Conservation (phyloP, 257 asterid species). For the Jacaranda copaia region DNA sequence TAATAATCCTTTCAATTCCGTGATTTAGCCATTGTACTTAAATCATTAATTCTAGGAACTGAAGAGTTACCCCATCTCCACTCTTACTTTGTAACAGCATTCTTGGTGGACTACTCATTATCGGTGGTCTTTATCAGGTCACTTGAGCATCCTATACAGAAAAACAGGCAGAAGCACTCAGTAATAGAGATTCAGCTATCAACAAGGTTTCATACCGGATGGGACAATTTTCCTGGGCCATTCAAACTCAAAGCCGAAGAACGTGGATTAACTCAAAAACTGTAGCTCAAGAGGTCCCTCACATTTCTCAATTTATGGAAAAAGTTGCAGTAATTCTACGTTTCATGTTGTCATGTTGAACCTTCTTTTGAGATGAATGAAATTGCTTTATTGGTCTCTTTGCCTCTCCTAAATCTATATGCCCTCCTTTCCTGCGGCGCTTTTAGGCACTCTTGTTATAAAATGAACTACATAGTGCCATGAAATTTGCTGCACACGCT, state of each 20-base stretch:
- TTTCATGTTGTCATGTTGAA: not conserved
- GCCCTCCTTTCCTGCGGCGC: not conserved
- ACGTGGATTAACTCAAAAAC: conserved; percentile 41
- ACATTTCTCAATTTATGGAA: not conserved
- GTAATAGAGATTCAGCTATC: conserved; percentile 43
- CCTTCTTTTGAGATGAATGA: not conserved
- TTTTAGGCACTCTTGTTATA: not conserved
- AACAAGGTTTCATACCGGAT: conserved; percentile 48
- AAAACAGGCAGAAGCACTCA: conserved; percentile 48
- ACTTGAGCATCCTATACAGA: conserved; percentile 81
- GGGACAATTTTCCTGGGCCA: conserved; percentile 49
- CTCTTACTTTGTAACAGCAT: conserved; percentile 52
- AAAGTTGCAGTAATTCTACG: conserved; percentile 1
- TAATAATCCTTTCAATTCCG: not conserved
- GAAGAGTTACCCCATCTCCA: not conserved
- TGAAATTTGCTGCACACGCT: no score
- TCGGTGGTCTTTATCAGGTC: conserved; percentile 78
- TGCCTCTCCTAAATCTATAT: not conserved
- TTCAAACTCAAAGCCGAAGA: conserved; percentile 48
- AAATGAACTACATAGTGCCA: no score
- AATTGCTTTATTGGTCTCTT: not conserved
- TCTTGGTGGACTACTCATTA: conserved; percentile 73
- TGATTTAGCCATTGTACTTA: not conserved
- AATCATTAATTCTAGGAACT: conserved; percentile 5
- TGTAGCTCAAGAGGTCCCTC: conserved; percentile 5